These are phyloP conservation scores for Mortierella alpina DNA, from an alignment of 192 early-diverging fungal genomes.

Conservation along the genomic window DNA sequence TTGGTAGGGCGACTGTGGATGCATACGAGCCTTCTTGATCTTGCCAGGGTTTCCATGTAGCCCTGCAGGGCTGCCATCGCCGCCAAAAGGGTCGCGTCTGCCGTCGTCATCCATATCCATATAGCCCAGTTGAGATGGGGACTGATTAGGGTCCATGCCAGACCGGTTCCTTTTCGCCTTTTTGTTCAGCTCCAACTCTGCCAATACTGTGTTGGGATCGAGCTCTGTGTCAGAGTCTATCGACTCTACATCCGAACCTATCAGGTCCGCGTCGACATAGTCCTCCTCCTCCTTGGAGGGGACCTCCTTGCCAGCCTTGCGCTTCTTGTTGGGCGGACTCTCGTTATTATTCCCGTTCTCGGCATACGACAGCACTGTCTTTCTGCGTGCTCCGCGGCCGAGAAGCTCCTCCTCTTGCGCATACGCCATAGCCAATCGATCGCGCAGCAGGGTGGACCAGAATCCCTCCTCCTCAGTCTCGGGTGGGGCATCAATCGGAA, in stretches of 20 bases:
- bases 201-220: constrained; percentile 26
- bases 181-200: constrained; percentile 30
- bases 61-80: constrained; percentile 14
- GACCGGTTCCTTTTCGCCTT: constrained; percentile 22
- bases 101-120: constrained; percentile 30
- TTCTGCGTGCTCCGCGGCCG: constrained; percentile 46
- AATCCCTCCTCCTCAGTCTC: constrained; percentile 50
- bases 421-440: constrained; percentile 40
- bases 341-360: constrained; percentile 51
- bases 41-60: constrained; percentile 8
- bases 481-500: constrained; percentile 28
- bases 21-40: constrained; percentile 36
- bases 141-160: constrained; percentile 20
- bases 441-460: constrained; percentile 48
- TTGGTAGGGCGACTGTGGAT: constrained; percentile 28
- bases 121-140: constrained; percentile 23
- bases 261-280: constrained; percentile 43
- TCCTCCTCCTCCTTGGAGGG: constrained; percentile 47
- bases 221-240: constrained; percentile 23
- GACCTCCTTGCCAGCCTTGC: constrained; percentile 43
- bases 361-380: constrained; percentile 49
- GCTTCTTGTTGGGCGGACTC: constrained; percentile 33
- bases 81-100: constrained; percentile 7
- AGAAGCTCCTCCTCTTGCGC: constrained; percentile 38
- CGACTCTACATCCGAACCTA: constrained; percentile 32